phyloP scores from a whole-genome alignment of 1,139 yeast species.

The Saccharomyces hybrid region DNA sequence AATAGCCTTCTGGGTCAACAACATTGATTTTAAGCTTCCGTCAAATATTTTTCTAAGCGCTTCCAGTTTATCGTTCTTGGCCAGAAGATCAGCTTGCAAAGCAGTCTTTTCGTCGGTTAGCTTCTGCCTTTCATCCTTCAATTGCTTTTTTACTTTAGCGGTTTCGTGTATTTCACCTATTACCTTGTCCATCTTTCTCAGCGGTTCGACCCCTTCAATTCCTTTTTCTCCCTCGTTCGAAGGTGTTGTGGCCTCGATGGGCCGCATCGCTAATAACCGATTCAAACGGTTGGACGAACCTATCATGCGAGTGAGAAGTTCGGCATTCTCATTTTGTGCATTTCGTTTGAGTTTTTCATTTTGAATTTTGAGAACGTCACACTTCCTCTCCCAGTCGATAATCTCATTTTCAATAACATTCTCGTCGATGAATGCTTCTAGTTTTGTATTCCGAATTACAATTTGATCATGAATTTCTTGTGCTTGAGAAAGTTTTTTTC shows the following conservation, averaged over 20 bases:
- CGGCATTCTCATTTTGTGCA: background rate
- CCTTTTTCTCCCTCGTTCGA: background rate
- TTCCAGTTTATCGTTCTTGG: background rate
- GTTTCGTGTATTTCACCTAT: background rate
- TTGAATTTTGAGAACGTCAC: background rate
- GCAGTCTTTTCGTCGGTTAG: background rate
- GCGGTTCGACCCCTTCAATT: background rate
- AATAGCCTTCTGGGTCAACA: background rate
- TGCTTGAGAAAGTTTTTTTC: background rate
- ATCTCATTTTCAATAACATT: background rate
- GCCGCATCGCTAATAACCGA: background rate
- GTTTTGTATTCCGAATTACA: background rate
- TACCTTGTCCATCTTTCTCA: background rate
- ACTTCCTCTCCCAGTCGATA: background rate
- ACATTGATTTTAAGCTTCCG: background rate
- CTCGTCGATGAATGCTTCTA: background rate
- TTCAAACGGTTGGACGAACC: background rate
- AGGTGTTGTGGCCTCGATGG: background rate
- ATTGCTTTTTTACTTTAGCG: background rate
- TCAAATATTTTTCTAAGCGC: background rate
- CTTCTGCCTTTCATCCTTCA: background rate
- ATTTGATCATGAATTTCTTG: background rate
- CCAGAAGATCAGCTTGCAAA: background rate
- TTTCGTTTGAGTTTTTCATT: background rate
- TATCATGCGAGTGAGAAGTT: background rate